Evolutionary conservation across 345 rosid genomes (phyloP), one percentile per base, ranked within the genome.

Genomic region (Aethionema arabicum): DNA sequence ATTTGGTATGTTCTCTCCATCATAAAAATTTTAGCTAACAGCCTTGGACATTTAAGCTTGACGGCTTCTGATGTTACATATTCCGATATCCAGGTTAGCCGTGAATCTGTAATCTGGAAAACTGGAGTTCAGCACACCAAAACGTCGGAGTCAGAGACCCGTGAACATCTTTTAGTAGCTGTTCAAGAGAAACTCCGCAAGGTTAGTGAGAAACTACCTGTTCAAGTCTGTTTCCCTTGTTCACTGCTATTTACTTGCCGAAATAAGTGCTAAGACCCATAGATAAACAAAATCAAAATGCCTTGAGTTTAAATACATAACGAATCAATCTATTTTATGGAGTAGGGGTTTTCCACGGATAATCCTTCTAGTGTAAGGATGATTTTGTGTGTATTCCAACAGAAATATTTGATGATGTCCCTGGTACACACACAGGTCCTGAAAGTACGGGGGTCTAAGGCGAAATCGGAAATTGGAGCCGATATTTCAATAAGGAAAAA

Each of bases 71-170:
- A 49, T 61, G 47, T 45, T 42, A 32, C 58, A 59, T 58, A 32
- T 36, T 48, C 74, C 75, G 32, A 68, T 60, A 16, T 70, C 56
- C 69, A 88, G 96, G 78, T 88, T n/a, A 76, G 54, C 5, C 92
- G 98, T 21, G 86, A 79, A 53, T 65, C 59, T 14, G 75, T 91
- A 63, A 76, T 79, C 70, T 91, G 98, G 96, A 64, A 42, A 67
- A 77, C 85, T 42, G 80, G 76, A 47, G 31, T 81, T 14, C 74
- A 75, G 67, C 48, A 50, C 58, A 68, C 77, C 30, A 51, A 65
- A 38, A 55, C 33, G 31, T 55, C 51, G 13, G 60, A 48, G 32
- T 47, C 74, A 51, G 50, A 41, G 45, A 29, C 65, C 42, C 67
- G 15, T 48, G 32, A 41, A 51, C n/a, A 36, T 43, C 53, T 47